phyloP scores from a whole-genome alignment of 805 yeast genomes.

The Brettanomyces nanus region DNA sequence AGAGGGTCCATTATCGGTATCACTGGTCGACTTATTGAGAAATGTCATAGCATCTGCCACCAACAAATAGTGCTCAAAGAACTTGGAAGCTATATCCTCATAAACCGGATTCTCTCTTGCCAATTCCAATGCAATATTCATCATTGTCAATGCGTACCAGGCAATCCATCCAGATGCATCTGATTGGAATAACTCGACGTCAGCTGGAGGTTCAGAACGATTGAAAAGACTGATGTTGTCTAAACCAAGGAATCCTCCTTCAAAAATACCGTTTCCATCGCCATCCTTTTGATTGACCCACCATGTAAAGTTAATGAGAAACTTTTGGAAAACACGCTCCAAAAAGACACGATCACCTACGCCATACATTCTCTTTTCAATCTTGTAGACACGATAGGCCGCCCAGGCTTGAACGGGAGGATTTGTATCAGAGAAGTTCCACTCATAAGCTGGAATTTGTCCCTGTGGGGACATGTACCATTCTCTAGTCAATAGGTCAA shows the following conservation, averaged over 20 bases:
- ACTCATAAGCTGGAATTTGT: conserved; percentile 94
- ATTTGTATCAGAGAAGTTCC: conserved; percentile 94
- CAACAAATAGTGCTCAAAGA: conserved; percentile 84
- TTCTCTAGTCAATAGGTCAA: conserved; percentile 79
- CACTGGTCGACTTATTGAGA: conserved; percentile 29
- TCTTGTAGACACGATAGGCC: conserved; percentile 75
- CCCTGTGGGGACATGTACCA: conserved; percentile 99
- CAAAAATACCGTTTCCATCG: conserved; percentile 82
- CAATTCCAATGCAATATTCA: conserved; percentile 84
- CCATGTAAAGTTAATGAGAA: conserved; percentile 88
- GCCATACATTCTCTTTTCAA: conserved; percentile 82
- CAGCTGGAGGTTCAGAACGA: conserved; percentile 91
- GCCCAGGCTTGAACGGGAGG: conserved; percentile 99
- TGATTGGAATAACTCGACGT: conserved; percentile 85
- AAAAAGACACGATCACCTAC: conserved; percentile 71
- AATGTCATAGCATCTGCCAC: conserved; percentile 93
- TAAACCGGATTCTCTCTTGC: conserved; percentile 80
- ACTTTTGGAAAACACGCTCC: conserved; percentile 88
- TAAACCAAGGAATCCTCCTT: conserved; percentile 89
- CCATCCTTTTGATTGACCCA: conserved; percentile 92
- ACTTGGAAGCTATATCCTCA: conserved; percentile 90
- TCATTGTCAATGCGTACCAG: conserved; percentile 81
- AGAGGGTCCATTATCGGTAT: conserved; percentile 25
- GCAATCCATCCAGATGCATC: conserved; percentile 99
- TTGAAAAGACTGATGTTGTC: conserved; percentile 92